Evolutionary conservation across 371 early-diverging fungal genomes (phyloP).

Genomic region (Mucor racemosus): DNA sequence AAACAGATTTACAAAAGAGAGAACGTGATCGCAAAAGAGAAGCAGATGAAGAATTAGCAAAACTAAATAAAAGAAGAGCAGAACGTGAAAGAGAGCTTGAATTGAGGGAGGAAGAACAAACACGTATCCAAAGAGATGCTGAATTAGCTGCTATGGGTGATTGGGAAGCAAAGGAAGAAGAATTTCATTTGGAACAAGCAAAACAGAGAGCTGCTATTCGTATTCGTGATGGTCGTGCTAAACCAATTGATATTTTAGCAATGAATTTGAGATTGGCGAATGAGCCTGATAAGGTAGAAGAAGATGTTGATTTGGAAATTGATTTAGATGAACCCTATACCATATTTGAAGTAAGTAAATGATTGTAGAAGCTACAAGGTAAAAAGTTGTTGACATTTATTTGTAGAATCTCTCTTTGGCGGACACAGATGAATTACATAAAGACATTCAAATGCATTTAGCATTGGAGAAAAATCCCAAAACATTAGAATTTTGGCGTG

Average conservation of each 20-base stretch:
- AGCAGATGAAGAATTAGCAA: slow-evolving; percentile 78
- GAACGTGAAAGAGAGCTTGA: slow-evolving; percentile 84
- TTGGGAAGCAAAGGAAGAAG: slow-evolving; percentile 92
- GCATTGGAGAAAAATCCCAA: slow-evolving; percentile 77
- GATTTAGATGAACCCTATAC: slow-evolving; percentile 88
- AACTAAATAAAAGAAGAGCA: slow-evolving; percentile 76
- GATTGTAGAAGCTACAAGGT: neutral
- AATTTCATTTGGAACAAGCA: slow-evolving; percentile 90
- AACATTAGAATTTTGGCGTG: slow-evolving; percentile 83
- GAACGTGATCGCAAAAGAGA: slow-evolving; percentile 75
- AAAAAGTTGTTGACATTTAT: neutral
- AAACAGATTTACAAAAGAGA: slow-evolving; percentile 58
- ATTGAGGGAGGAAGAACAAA: slow-evolving; percentile 82
- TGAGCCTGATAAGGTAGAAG: slow-evolving; percentile 72
- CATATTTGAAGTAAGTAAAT: slow-evolving; percentile 69
- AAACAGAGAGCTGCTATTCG: slow-evolving; percentile 91
- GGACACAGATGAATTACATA: slow-evolving; percentile 78
- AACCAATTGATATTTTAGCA: slow-evolving; percentile 92
- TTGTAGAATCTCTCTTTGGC: slow-evolving; percentile 59
- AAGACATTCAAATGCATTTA: slow-evolving; percentile 88
- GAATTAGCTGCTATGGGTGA: slow-evolving; percentile 91
- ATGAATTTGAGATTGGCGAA: slow-evolving; percentile 83
- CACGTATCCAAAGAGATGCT: slow-evolving; percentile 75
- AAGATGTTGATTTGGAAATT: slow-evolving; percentile 77
- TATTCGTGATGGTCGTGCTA: slow-evolving; percentile 84